Base-by-base conservation (phyloP, 192 early-diverging fungal genomes). In the Piromyces sp. region DNA sequence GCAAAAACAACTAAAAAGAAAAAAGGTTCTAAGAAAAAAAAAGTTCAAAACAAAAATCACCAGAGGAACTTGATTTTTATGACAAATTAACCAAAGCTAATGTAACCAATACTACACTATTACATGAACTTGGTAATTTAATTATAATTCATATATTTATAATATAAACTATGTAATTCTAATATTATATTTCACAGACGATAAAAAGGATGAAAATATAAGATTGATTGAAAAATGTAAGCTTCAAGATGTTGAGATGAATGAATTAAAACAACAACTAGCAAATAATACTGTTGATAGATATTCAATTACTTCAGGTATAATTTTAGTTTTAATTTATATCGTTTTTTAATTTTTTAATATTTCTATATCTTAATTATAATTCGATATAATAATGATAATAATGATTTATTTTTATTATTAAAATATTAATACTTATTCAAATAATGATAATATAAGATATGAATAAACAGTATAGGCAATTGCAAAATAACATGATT, bases 401-500 rank as follows among this genome's bases (percentile, higher is more conserved):
- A 80, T 80, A 33, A 22, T 22, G 22, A 22, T 17, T 22, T 22
- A n/a, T n/a, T n/a, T n/a, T n/a, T n/a, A n/a, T n/a, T n/a, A n/a
- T n/a, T n/a, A n/a, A n/a, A n/a, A n/a, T n/a, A n/a, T n/a, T n/a
- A n/a, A n/a, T n/a, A n/a, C n/a, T n/a, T n/a, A n/a, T n/a, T n/a
- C n/a, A n/a, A n/a, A n/a, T n/a, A 22, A 80, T 22, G 22, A 33
- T 36, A 2, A 51, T 81, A 11, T 19, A 31, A 79, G 89, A 91
- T 80, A 91, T 91, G 90, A 85, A 84, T 22, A 83, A 89, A 30
- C 90, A 91, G 83, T 91, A 90, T 84, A 91, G 90, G 79, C 82
- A 85, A n/a, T 89, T 91, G 87, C 90, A 91, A 81, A 83, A 85
- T 13, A 87, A 90, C 33, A 87, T 94, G 85, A 89, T 88, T 30